Evolutionary conservation across 2,329 filamentous ascomycete genomes (phyloP), one percentile per base, ranked within the genome.

Genomic region (Paraconiothyrium brasiliense): DNA sequence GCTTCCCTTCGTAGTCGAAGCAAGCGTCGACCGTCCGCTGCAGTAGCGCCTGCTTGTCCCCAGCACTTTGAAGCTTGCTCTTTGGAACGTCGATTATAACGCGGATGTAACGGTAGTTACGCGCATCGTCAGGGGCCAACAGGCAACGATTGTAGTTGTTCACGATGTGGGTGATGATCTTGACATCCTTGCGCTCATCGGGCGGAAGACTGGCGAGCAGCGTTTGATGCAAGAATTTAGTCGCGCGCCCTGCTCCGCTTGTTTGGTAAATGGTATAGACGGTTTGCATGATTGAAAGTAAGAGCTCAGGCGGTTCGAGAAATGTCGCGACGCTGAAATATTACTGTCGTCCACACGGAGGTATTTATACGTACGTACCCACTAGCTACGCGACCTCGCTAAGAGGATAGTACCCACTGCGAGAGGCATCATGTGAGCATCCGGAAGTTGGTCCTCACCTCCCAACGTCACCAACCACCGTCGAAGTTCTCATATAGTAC

Each of bases 11-110:
- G 16, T 54, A 44, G 11, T 32, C n/a, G 10, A 54, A 44, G 24
- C 51, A 54, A 22, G 51, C 37, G 14, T 54, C 51, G 24, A 54
- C 37, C 3, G 51, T 46, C 24, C 51, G 37, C n/a, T 44, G 51
- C 14, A 54, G 22, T 39, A 54, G 39, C 39, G 37, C 51, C 24
- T 44, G 51, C 37, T 54, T 46, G 6, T 54, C 51, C 39, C 46
- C 51, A 2, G 11, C 11, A 11, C 14, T 34, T 14, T 34, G 37
- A 6, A 44, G 24, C 16, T 22, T 54, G 11, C 39, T 37, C 24
- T 34, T 44, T 20, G 37, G 51, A 43, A 54, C 51, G 16, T 54
- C 51, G 16, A 54, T 54, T 13, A 54, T 27, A 14, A 54, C 37
- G 39, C 41, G 51, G 37, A 54, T 54, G 27, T 44, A 54, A 9